A percentile compares a stretch with the other conserved stretches of the same genome.
phyloP scores from a whole-genome alignment of 257 asterid genomes.

The Vinca minor region DNA sequence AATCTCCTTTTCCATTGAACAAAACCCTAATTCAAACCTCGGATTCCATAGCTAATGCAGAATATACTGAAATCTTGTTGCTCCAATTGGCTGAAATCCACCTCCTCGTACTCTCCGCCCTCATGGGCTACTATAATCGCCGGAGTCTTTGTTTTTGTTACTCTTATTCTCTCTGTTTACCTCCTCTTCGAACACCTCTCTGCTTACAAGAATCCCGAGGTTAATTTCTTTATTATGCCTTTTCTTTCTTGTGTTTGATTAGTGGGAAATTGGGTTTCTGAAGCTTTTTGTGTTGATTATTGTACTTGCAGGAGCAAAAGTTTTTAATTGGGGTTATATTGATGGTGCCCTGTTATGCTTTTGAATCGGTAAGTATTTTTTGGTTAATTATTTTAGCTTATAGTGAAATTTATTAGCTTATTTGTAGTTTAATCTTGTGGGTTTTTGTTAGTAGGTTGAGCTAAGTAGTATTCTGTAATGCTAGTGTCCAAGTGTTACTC shows the following conservation, averaged over 20 bases:
- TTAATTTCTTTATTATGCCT: conserved; percentile 4
- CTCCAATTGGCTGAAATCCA: conserved; percentile 29
- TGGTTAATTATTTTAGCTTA: background rate
- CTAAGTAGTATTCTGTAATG: background rate
- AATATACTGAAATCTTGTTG: conserved; percentile 37
- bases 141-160: conserved; percentile 46
- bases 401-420: background rate
- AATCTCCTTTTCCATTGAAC: background rate
- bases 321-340: conserved; percentile 82
- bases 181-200: conserved; percentile 86
- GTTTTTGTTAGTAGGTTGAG: background rate
- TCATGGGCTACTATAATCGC: conserved; percentile 79
- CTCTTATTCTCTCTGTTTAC: conserved; percentile 64
- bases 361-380: conserved; percentile 69
- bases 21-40: conserved; percentile 11
- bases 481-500: background rate
- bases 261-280: background rate
- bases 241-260: background rate
- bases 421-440: conserved; percentile 5
- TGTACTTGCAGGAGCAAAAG: conserved; percentile 67
- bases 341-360: conserved; percentile 89
- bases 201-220: conserved; percentile 92
- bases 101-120: conserved; percentile 58
- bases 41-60: conserved; percentile 31
- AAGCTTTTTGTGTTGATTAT: conserved; percentile 3